Evolutionary conservation across 1,284 basidiomycete genomes (phyloP).

Genomic region (Trichosporon coremiiforme): DNA sequence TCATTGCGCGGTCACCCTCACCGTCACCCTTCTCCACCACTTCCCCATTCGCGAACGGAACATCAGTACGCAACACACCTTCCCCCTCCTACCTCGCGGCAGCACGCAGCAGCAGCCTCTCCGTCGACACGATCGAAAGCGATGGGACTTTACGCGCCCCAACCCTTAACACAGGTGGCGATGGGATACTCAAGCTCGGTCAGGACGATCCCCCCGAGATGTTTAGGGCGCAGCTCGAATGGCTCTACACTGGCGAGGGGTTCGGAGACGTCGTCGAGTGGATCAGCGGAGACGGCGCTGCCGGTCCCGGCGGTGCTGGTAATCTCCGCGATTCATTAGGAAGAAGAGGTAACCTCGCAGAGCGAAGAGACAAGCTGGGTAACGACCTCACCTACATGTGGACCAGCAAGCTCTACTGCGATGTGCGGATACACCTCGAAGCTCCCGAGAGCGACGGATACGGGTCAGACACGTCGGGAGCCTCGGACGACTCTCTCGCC

Average conservation of each 20-base stretch:
- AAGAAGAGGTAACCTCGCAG: slow-evolving; percentile 56
- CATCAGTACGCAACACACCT: slow-evolving; percentile 28
- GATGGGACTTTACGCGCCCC: slow-evolving; percentile 41
- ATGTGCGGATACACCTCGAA: slow-evolving; percentile 75
- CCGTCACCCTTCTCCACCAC: slow-evolving; percentile 3
- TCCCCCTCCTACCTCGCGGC: slow-evolving; percentile 22
- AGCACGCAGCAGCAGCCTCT: slow-evolving; percentile 32
- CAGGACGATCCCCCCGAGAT: slow-evolving; percentile 72
- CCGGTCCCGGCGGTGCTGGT: slow-evolving; percentile 57
- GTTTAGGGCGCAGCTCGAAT: slow-evolving; percentile 80
- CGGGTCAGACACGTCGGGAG: slow-evolving; percentile 39
- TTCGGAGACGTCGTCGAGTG: slow-evolving; percentile 87
- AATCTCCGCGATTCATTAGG: slow-evolving; percentile 41
- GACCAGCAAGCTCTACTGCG: slow-evolving; percentile 87
- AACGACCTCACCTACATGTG: slow-evolving; percentile 96
- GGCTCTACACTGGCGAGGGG: slow-evolving; percentile 59
- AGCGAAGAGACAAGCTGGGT: slow-evolving; percentile 78
- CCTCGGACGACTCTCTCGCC: slow-evolving; percentile 43
- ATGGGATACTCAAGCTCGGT: slow-evolving; percentile 61
- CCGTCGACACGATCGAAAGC: slow-evolving; percentile 34
- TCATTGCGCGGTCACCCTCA: slow-evolving; percentile 23
- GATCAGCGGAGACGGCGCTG: slow-evolving; percentile 67
- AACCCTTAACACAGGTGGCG: slow-evolving; percentile 24
- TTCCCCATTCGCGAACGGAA: slow-evolving; percentile 24
- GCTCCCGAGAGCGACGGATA: slow-evolving; percentile 51